Conservation (phyloP, 139 green algal species). For the Edaphochlamys debaryana region DNA sequence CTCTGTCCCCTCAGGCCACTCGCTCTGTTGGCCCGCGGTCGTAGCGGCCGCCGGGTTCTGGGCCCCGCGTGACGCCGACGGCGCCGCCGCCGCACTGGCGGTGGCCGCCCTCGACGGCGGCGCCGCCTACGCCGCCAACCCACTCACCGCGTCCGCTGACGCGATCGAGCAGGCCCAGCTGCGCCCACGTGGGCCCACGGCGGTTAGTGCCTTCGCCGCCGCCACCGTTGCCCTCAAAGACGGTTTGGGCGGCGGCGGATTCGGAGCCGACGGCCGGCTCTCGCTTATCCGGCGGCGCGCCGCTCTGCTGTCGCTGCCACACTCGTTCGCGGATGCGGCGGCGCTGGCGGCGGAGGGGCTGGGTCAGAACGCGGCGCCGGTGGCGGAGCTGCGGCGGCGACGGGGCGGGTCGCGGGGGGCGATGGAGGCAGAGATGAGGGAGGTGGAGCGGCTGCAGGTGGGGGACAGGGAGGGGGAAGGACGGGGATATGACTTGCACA, state of each 20-base stretch:
- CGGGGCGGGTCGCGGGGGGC: not conserved
- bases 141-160: not conserved
- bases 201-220: not conserved
- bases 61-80: not conserved
- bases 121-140: too few relatives aligned
- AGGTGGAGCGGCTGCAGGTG: not conserved
- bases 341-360: not conserved
- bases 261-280: not conserved
- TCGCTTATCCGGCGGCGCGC: not conserved
- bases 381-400: not conserved
- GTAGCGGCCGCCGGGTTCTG: constrained; percentile 18
- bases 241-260: too few relatives aligned
- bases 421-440: not conserved
- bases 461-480: too few relatives aligned
- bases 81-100: not conserved
- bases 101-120: not conserved
- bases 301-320: constrained; percentile 23
- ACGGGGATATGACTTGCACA: too few relatives aligned
- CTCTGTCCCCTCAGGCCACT: too few relatives aligned
- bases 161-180: not conserved
- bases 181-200: not conserved
- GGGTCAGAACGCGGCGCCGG: not conserved
- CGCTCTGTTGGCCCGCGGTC: constrained; percentile 12
- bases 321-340: not conserved
- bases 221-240: not conserved